Conservation (phyloP, 805 yeast species). For the Candida michaelii region DNA sequence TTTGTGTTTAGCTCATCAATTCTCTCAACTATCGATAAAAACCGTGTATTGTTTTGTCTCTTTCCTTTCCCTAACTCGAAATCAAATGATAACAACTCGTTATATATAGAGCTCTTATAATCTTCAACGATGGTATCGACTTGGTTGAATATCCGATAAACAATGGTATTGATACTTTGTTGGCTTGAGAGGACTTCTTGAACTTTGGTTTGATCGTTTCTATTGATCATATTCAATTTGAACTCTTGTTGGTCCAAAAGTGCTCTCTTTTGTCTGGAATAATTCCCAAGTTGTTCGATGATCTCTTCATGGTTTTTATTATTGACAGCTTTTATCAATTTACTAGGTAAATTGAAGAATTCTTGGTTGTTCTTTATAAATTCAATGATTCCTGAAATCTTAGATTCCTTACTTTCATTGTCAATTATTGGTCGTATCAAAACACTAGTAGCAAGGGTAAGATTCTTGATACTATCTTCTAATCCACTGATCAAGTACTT, state of each 20-base stretch:
- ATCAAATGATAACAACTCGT: slow-evolving; percentile 39
- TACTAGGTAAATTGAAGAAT: slow-evolving; percentile 38
- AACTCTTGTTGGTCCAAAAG: slow-evolving; percentile 13
- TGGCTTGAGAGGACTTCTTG: slow-evolving; percentile 8
- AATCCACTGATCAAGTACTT: slow-evolving; percentile 28
- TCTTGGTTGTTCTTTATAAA: slow-evolving; percentile 31
- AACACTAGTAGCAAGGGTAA: slow-evolving; percentile 35
- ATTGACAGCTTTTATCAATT: slow-evolving; percentile 26
- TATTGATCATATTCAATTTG: slow-evolving; percentile 13
- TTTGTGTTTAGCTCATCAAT: slow-evolving; percentile 33
- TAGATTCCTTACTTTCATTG: slow-evolving; percentile 34
- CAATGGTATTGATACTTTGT: slow-evolving; percentile 26
- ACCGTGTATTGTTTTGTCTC: slow-evolving; percentile 25
- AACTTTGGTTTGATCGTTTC: slow-evolving; percentile 21
- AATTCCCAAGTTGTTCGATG: slow-evolving; percentile 34
- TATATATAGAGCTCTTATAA: slow-evolving; percentile 34
- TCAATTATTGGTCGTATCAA: slow-evolving; percentile 44
- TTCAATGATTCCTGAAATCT: slow-evolving; percentile 34
- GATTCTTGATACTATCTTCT: slow-evolving; percentile 39
- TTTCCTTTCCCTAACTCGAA: slow-evolving; percentile 21
- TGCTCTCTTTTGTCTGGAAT: slow-evolving; percentile 16
- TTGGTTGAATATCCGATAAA: slow-evolving; percentile 29
- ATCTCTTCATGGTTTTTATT: slow-evolving; percentile 35
- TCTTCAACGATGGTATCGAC: slow-evolving; percentile 34
- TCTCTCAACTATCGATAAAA: slow-evolving; percentile 39